Evolutionary conservation across 768 basidiomycete genomes (phyloP).

Genomic region (Mycena haematopus): DNA sequence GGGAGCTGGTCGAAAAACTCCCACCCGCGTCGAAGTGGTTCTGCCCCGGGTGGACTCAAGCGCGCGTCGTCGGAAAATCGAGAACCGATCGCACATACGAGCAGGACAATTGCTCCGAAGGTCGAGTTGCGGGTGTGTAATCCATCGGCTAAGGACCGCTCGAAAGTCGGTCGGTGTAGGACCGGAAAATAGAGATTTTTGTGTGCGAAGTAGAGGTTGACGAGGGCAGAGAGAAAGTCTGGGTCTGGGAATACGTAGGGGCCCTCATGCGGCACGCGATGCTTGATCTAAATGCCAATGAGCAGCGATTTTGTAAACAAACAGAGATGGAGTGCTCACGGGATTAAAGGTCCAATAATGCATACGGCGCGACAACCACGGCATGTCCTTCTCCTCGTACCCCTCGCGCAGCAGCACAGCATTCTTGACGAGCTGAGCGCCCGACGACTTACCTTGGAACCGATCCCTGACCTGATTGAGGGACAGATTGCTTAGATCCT

Average conservation of each 20-base stretch:
- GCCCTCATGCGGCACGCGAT: slow-evolving; percentile 7
- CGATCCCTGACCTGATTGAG: neutral
- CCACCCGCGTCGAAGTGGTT: slow-evolving; percentile 59
- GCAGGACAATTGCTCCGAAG: slow-evolving; percentile 66
- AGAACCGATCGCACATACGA: slow-evolving; percentile 75
- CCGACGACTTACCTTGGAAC: slow-evolving; percentile 18
- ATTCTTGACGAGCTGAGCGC: slow-evolving; percentile 18
- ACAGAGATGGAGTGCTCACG: neutral
- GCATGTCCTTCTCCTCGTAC: slow-evolving; percentile 8
- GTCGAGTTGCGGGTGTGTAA: slow-evolving; percentile 48
- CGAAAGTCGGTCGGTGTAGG: slow-evolving; percentile 75
- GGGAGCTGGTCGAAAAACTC: slow-evolving; percentile 74
- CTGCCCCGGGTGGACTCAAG: slow-evolving; percentile 35
- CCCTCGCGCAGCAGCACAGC: slow-evolving; percentile 14
- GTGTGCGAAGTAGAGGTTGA: slow-evolving; percentile 68
- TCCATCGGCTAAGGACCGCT: slow-evolving; percentile 51
- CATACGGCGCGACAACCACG: slow-evolving; percentile 9
- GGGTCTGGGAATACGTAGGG: slow-evolving; percentile 53
- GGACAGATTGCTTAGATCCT: slow-evolving; percentile 4
- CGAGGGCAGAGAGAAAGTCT: slow-evolving; percentile 57
- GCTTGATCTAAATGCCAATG: neutral
- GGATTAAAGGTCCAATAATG: slow-evolving; percentile 18
- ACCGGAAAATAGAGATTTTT: slow-evolving; percentile 66
- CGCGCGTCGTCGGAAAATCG: slow-evolving; percentile 64
- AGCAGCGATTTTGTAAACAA: neutral